Evolutionary conservation across 208 protist genomes (phyloP), one percentile per base, ranked within the genome.

Genomic region (Phytomonas sp.): DNA sequence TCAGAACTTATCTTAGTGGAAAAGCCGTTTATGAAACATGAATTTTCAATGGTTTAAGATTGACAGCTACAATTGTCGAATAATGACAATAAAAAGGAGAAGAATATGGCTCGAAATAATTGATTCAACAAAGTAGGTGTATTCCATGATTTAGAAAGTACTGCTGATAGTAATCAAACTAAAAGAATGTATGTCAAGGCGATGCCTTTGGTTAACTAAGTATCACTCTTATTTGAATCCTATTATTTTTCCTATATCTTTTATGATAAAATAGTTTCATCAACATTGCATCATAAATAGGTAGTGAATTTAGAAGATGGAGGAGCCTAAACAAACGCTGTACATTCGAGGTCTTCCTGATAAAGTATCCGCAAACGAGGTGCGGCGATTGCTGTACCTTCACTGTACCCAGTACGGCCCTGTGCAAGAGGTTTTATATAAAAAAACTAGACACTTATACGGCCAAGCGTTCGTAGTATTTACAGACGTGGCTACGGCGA

Each of bases 381-480:
- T 95, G 66, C 78, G 82, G 12, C 79, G 87, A 16, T 85, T 84
- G 2, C 72, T 95, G 12, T 95, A 95, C 66, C 73, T 92, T 6
- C 88, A 88, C 71, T 95, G 90, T 77, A 93, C 90, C 0, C 90
- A 93, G 52, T 95, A 88, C 68, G 90, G 90, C 11, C 90, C 90
- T 34, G 86, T 95, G 26, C 70, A 79, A 32, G 83, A 85, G 29
- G 84, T 95, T 30, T 66, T 80, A 29, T 93, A 91, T 69, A 63
- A 67, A 34, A 93, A 91, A 40, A 85, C 66, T 32, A 73, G 67
- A 7, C 62, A 72, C 29, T 79, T 93, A 60, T 88, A 95, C 71
- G 90, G 90, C 0, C 90, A 95, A 71, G 90, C 86, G 3, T 95
- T 95, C 82, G 80, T 95, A 42, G 85, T 93, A 29, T 95, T 95